Evolutionary conservation across 176 grass and related monocot species (phyloP).

Genomic region (Zoysia pacifica): DNA sequence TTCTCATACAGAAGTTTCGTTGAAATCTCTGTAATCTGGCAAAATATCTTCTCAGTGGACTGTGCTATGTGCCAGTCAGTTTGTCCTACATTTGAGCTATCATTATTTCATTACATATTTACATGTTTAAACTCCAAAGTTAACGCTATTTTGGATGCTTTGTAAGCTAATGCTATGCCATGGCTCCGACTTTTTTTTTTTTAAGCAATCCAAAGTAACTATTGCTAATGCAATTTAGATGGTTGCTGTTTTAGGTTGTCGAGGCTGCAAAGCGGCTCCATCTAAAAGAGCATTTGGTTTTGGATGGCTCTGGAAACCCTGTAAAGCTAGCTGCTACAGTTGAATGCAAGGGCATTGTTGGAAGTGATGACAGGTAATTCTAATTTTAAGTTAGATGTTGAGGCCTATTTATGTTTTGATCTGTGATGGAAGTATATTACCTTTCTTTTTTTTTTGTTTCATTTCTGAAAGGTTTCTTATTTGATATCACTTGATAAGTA

Average conservation of each 20-base stretch:
- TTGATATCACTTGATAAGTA: not conserved
- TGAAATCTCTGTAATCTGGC: not conserved
- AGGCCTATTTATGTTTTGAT: not conserved
- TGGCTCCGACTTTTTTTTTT: too few species aligned
- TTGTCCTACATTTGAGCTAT: not conserved
- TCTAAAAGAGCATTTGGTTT: conserved; percentile 85
- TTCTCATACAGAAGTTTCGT: conserved; percentile 4
- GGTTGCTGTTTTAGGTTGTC: conserved; percentile 62
- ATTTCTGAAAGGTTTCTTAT: not conserved
- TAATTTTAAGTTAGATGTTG: conserved; percentile 25
- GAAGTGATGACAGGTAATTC: conserved; percentile 94
- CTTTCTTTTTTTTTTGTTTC: not conserved
- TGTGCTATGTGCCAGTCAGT: not conserved
- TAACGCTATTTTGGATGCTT: not conserved
- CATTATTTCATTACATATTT: not conserved
- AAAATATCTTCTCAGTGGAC: not conserved
- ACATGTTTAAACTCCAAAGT: not conserved
- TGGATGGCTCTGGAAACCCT: conserved; percentile 92
- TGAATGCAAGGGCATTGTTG: conserved; percentile 98
- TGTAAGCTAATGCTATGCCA: not conserved
- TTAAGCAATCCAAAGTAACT: conserved; percentile 17
- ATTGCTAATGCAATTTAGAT: not conserved
- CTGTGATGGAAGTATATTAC: not conserved
- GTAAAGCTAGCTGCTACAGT: conserved; percentile 96
- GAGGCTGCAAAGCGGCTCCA: conserved; percentile 90